Evolutionary conservation across 1,284 basidiomycete species (phyloP).

Genomic region (Naganishia sp.): DNA sequence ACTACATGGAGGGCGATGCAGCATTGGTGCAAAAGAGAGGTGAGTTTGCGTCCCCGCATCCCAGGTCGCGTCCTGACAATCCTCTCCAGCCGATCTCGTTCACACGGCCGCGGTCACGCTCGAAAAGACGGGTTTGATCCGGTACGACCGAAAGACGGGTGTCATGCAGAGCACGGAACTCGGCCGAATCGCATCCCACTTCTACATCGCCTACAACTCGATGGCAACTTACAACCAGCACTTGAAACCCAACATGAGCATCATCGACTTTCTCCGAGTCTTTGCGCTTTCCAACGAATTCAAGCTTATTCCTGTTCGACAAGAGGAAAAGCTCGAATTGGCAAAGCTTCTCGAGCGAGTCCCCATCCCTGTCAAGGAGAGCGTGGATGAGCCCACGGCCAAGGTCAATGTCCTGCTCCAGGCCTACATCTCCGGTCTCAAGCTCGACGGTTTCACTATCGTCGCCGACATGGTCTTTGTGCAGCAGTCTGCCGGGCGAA

Average conservation of each 20-base stretch:
- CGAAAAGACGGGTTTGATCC: conserved; percentile 90
- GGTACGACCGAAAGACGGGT: conserved; percentile 88
- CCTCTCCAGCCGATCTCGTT: conserved; percentile 71
- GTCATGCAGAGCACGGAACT: conserved; percentile 88
- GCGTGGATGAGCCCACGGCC: conserved; percentile 90
- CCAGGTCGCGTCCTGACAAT: not conserved
- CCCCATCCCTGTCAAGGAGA: conserved; percentile 96
- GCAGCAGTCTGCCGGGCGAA: conserved; percentile 87
- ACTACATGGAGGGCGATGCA: conserved; percentile 80
- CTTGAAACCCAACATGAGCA: conserved; percentile 80
- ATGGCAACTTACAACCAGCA: conserved; percentile 98
- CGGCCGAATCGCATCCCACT: conserved; percentile 93
- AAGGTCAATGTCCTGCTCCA: conserved; percentile 98
- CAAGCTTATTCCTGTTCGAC: conserved; percentile 83
- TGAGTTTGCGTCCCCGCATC: conserved; percentile 42
- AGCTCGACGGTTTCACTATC: conserved; percentile 92
- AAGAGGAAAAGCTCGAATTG: conserved; percentile 85
- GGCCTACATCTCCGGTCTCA: conserved; percentile 91
- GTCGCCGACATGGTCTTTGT: conserved; percentile 99
- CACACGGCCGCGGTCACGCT: conserved; percentile 92
- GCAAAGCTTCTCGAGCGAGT: conserved; percentile 92
- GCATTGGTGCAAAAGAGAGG: conserved; percentile 81
- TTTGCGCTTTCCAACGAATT: conserved; percentile 98
- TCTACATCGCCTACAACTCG: conserved; percentile 92
- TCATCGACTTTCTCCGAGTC: conserved; percentile 90